A percentile compares a stretch with the other conserved stretches of the same genome.
phyloP scores from a whole-genome alignment of 306 rosid species.

The Spatholobus suberectus region DNA sequence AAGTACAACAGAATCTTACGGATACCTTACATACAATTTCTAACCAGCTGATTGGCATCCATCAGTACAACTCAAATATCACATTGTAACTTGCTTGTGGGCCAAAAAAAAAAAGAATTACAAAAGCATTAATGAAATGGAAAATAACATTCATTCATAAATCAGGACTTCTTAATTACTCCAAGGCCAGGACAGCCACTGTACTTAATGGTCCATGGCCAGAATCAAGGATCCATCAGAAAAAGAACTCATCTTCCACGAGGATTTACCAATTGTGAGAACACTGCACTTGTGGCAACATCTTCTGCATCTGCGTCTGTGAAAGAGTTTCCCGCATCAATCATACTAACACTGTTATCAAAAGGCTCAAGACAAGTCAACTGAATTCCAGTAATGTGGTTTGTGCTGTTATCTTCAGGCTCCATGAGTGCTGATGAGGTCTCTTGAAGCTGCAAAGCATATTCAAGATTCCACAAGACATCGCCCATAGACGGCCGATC shows the following conservation, averaged over 20 bases:
- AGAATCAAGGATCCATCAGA: conserved; percentile 37
- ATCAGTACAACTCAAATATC: conserved; percentile 39
- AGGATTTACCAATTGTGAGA: conserved; percentile 95
- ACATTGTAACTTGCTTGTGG: conserved; percentile 47
- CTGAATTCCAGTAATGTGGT: conserved; percentile 87
- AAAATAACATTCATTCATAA: conserved; percentile 46
- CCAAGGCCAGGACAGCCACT: conserved; percentile 47
- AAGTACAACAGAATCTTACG: conserved; percentile 43
- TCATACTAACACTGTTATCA: conserved; percentile 83
- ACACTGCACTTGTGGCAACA: conserved; percentile 89
- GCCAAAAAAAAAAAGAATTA: conserved; percentile 36
- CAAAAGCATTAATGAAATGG: conserved; percentile 37
- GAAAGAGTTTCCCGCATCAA: conserved; percentile 62
- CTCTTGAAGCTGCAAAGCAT: conserved; percentile 93
- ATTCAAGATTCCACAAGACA: conserved; percentile 94
- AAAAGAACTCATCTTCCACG: conserved; percentile 83
- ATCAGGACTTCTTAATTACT: conserved; percentile 38
- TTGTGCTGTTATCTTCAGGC: conserved; percentile 95
- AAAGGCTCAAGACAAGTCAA: conserved; percentile 75
- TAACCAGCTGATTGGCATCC: conserved; percentile 45
- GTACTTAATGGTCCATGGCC: conserved; percentile 32
- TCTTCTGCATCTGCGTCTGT: conserved; percentile 78
- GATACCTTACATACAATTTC: conserved; percentile 45
- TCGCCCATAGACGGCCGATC: conserved; percentile 99
- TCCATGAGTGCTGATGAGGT: conserved; percentile 81